Evolutionary conservation across 2,329 filamentous ascomycete genomes (phyloP).

Genomic region (Aspergillus sp.): DNA sequence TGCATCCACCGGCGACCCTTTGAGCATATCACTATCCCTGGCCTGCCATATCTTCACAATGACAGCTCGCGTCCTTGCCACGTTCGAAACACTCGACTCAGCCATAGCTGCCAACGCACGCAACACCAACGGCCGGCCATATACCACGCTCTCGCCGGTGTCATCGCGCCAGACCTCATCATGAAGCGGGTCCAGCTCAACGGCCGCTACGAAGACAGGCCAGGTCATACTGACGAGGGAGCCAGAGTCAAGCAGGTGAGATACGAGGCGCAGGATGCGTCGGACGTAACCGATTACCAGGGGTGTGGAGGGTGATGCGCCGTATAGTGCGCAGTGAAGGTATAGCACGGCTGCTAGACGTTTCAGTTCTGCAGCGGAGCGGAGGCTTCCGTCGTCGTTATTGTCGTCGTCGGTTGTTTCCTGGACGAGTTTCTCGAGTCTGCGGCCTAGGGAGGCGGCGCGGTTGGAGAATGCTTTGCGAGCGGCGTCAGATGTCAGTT

Average conservation of each 20-base stretch:
- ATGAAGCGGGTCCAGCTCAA: slow-evolving; percentile 43
- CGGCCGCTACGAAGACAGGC: slow-evolving; percentile 49
- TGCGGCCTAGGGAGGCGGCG: slow-evolving; percentile 38
- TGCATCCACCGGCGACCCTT: slow-evolving; percentile 19
- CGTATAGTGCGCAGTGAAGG: slow-evolving; percentile 49
- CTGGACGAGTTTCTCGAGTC: slow-evolving; percentile 39
- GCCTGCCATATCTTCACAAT: slow-evolving; percentile 53
- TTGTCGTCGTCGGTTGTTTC: slow-evolving; percentile 28
- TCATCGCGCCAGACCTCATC: slow-evolving; percentile 39
- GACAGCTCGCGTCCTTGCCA: slow-evolving; percentile 49
- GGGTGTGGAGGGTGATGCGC: slow-evolving; percentile 45
- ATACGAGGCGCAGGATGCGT: slow-evolving; percentile 39
- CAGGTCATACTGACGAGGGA: slow-evolving; percentile 42
- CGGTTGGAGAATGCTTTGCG: slow-evolving; percentile 32
- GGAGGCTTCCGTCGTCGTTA: slow-evolving; percentile 39
- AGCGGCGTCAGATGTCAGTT: slow-evolving; percentile 27
- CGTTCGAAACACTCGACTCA: slow-evolving; percentile 46
- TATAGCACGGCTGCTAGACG: slow-evolving; percentile 50
- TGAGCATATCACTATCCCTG: slow-evolving; percentile 42
- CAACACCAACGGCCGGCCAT: slow-evolving; percentile 44
- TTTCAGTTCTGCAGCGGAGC: slow-evolving; percentile 46
- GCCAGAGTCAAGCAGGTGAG: slow-evolving; percentile 36
- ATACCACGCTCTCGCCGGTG: slow-evolving; percentile 21
- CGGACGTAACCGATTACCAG: slow-evolving; percentile 36
- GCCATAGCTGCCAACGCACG: slow-evolving; percentile 45